These are phyloP conservation scores for Mycosarcoma maydis DNA, from an alignment of 1,284 basidiomycete species.

Conservation along the genomic window DNA sequence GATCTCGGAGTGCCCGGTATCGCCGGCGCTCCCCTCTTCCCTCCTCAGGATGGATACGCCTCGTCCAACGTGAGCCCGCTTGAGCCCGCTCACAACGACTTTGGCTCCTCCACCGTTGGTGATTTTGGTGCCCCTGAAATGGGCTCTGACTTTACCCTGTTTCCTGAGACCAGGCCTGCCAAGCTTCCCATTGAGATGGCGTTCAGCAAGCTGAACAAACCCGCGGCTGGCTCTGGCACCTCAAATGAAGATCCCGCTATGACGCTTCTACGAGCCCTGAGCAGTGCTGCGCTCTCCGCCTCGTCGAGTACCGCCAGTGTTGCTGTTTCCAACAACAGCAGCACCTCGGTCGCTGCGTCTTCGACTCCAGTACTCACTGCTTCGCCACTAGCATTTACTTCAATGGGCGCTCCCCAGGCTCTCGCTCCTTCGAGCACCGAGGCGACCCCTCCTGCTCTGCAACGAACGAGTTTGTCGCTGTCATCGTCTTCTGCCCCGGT, in stretches of 20 bases:
- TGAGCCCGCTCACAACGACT: constrained; percentile 33
- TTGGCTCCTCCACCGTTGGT: constrained; percentile 29
- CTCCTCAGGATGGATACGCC: constrained; percentile 37
- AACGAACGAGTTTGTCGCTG: constrained; percentile 27
- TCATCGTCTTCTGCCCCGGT: constrained; percentile 29
- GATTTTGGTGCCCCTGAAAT: constrained; percentile 45
- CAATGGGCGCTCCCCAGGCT: constrained; percentile 17
- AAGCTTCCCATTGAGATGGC: constrained; percentile 49
- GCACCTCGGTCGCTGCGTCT: neutral
- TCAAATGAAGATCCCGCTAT: constrained; percentile 41
- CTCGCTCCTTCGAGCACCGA: constrained; percentile 16
- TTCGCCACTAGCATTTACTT: constrained; percentile 45
- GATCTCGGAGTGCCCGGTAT: constrained; percentile 56
- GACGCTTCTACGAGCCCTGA: constrained; percentile 48
- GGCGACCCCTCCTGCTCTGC: constrained; percentile 21
- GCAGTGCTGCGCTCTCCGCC: constrained; percentile 46
- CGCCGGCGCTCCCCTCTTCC: constrained; percentile 47
- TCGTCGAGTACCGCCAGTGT: constrained; percentile 23
- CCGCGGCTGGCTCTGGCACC: constrained; percentile 16
- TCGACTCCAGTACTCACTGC: constrained; percentile 31
- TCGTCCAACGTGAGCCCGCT: constrained; percentile 52
- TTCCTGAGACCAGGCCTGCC: constrained; percentile 36
- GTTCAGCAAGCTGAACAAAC: constrained; percentile 50
- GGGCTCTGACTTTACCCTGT: constrained; percentile 52
- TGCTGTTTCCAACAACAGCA: constrained; percentile 11